Base-by-base conservation (phyloP, 192 early-diverging fungal genomes). In the Spizellomyces punctatus region DNA sequence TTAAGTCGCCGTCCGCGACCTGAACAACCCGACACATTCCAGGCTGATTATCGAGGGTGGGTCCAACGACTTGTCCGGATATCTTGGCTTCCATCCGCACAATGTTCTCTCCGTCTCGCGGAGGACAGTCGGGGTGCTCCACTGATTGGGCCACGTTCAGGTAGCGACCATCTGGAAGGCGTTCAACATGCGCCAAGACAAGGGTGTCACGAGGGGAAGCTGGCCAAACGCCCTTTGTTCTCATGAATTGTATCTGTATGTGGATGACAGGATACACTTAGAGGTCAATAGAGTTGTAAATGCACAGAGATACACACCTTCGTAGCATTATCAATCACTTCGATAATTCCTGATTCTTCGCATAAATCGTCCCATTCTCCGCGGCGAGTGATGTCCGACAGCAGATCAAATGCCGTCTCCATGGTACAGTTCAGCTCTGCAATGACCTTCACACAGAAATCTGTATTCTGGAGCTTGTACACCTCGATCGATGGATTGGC, bases 31-130 rank as follows among this genome's bases (percentile, higher is more conserved):
- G 48, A 55, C 73, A 79, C 54, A 68, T 72, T 43, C 70, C 56
- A 16, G 71, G 62, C 19, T 19, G 12, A 17, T 47, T 41, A 46
- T 61, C 65, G 27, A 46, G 72, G 6, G 57, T 52, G 41, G 71
- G 71, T 14, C 70, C 74, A 48, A 80, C 70, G 10, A 83, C 36
- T 54, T 74, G 71, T 6, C 82, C 82, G 22, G 77, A 72, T n/a
- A 83, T 76, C 45, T 76, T 67, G 58, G 77, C 74, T 44, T 75
- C 68, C 82, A 83, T 83, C 19, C 79, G 65, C 22, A 83, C 77
- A 49, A 75, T 72, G 9, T 75, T 75, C 22, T 71, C 67, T 10
- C 48, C 47, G 12, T 75, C 73, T 10, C 73, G 65, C 4, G 71
- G 57, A 14, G 69, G 58, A 67, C 60, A 83, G 46, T 61, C 67